Conservation (phyloP, 768 basidiomycete species). For the Pleurotus platypus region DNA sequence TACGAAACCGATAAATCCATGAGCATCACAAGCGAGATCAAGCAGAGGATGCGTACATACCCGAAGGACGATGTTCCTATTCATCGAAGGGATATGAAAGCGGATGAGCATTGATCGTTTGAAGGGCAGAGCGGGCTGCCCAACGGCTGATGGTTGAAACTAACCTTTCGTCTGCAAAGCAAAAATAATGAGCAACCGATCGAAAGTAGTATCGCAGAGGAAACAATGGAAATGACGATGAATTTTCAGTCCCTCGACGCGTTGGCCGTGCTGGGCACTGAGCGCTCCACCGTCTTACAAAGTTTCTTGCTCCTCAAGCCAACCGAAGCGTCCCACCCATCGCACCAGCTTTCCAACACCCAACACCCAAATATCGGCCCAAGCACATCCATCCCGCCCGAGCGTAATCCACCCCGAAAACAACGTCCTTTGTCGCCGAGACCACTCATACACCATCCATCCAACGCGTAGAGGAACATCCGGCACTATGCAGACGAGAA, state of each 20-base stretch:
- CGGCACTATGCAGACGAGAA: background rate
- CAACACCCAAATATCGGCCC: slow-evolving; percentile 2
- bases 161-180: slow-evolving; percentile 78
- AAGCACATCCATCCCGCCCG: slow-evolving; percentile 6
- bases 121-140: slow-evolving; percentile 10
- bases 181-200: slow-evolving; percentile 19
- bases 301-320: slow-evolving; percentile 8
- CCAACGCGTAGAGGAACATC: background rate
- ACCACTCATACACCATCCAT: background rate
- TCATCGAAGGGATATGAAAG: slow-evolving; percentile 8
- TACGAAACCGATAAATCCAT: slow-evolving; percentile 6
- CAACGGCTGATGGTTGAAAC: slow-evolving; percentile 18
- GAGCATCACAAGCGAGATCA: background rate
- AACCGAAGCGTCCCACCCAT: slow-evolving; percentile 21
- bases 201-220: background rate
- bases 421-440: slow-evolving; percentile 32
- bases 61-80: slow-evolving; percentile 95
- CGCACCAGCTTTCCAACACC: slow-evolving; percentile 14
- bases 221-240: background rate
- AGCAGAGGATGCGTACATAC: slow-evolving; percentile 42
- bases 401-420: slow-evolving; percentile 41
- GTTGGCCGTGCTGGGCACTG: no score
- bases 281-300: no score
- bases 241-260: no score
- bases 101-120: background rate